These are phyloP conservation scores for Fusarium pilosicola DNA, from an alignment of 2,329 filamentous ascomycete genomes.

Conservation along the genomic window DNA sequence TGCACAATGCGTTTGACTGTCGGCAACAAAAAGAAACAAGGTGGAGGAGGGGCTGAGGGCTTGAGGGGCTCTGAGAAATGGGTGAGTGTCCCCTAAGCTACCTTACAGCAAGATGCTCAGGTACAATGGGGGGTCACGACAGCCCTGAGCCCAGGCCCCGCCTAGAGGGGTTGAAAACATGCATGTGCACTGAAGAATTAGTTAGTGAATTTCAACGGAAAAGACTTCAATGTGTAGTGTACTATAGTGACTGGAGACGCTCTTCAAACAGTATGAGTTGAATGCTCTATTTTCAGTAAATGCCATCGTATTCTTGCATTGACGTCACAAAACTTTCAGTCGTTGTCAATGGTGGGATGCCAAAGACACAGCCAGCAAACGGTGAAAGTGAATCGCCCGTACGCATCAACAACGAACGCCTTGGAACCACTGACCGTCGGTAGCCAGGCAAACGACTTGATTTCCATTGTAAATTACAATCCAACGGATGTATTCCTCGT, in stretches of 20 bases:
- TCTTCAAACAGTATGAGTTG: not conserved
- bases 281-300: not conserved
- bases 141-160: not conserved
- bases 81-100: constrained; percentile 12
- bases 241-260: not conserved
- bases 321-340: not conserved
- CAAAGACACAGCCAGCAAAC: not conserved
- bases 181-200: constrained; percentile 7
- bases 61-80: constrained; percentile 29
- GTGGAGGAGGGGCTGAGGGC: constrained; percentile 16
- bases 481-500: not conserved
- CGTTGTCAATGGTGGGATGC: not conserved
- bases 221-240: not conserved
- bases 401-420: not conserved
- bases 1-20: constrained; percentile 20
- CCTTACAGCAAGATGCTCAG: not conserved
- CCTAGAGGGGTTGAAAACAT: constrained; percentile 11
- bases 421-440: not conserved
- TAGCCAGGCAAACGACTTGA: not conserved
- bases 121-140: constrained; percentile 27
- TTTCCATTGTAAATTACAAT: not conserved
- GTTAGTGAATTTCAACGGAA: not conserved
- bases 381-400: not conserved
- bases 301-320: not conserved
- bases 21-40: not conserved